These are phyloP conservation scores for Yamadazyma membranifaciens DNA, from an alignment of 1,139 yeast species.

Conservation along the genomic window DNA sequence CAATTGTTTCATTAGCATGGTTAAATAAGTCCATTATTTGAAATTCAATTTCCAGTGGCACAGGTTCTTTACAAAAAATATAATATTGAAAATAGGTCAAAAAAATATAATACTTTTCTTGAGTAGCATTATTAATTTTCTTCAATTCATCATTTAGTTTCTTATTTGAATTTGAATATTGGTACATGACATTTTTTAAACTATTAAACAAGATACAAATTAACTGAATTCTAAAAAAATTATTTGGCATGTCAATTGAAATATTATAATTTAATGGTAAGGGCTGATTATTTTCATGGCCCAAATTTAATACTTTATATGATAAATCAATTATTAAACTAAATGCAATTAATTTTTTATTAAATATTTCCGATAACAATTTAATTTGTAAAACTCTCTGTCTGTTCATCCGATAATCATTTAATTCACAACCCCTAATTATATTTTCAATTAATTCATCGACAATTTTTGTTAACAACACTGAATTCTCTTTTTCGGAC, in stretches of 20 bases:
- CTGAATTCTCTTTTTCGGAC: constrained; percentile 31
- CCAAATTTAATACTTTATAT: constrained; percentile 63
- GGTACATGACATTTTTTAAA: constrained; percentile 1
- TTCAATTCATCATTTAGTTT: constrained; percentile 5
- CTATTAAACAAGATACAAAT: constrained; percentile 28
- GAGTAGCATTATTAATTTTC: constrained; percentile 8
- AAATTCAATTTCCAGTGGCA: constrained; percentile 67
- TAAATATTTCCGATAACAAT: constrained; percentile 59
- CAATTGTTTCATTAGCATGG: constrained; percentile 17
- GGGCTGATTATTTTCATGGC: constrained; percentile 67
- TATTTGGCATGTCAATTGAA: constrained; percentile 58
- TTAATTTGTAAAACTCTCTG: constrained; percentile 60
- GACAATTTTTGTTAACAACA: constrained; percentile 44
- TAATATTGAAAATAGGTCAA: constrained; percentile 73
- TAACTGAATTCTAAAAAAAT: constrained; percentile 71
- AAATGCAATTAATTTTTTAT: constrained; percentile 46
- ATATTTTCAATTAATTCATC: constrained; percentile 70
- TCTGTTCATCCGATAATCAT: constrained; percentile 61
- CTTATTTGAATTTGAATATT: constrained; percentile 3
- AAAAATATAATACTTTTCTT: constrained; percentile 41
- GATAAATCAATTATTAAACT: constrained; percentile 51
- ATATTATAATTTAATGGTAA: constrained; percentile 40
- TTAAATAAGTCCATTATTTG: constrained; percentile 47
- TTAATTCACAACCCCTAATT: constrained; percentile 63
- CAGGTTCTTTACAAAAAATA: constrained; percentile 62